phyloP scores from a whole-genome alignment of 352 stramenopile species.

The Phytophthora brassicae region DNA sequence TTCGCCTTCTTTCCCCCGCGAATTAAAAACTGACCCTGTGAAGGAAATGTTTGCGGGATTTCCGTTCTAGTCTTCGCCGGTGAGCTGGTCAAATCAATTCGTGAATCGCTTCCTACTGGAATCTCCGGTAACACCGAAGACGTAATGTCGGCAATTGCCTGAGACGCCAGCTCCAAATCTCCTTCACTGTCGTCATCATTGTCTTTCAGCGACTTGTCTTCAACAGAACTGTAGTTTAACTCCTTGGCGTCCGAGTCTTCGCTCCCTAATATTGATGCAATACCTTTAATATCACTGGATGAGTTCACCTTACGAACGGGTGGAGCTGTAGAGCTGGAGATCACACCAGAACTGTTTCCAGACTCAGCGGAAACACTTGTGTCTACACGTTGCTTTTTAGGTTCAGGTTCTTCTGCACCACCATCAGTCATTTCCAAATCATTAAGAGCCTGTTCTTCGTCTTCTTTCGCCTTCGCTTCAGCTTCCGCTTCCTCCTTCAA shows the following conservation, averaged over 20 bases:
- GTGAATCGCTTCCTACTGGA: constrained; percentile 15
- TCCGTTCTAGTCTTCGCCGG: constrained; percentile 12
- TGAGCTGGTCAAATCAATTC: constrained; percentile 23
- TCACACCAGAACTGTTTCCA: constrained; percentile 7
- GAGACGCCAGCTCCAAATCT: constrained; percentile 38
- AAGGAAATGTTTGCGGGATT: background rate
- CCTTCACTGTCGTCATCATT: constrained; percentile 38
- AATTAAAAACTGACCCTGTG: constrained; percentile 19
- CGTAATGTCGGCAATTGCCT: constrained; percentile 41
- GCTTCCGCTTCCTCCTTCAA: constrained; percentile 33
- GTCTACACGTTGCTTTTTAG: constrained; percentile 41
- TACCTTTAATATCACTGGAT: constrained; percentile 34
- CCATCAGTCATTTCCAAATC: constrained; percentile 9
- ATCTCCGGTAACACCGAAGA: constrained; percentile 37
- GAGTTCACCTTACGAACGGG: constrained; percentile 3
- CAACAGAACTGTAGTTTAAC: constrained; percentile 21
- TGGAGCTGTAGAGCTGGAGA: background rate
- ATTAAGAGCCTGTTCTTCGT: constrained; percentile 14
- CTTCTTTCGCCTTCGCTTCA: constrained; percentile 24
- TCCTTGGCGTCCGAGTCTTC: constrained; percentile 32
- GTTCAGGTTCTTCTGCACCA: constrained; percentile 31
- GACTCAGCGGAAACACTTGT: background rate
- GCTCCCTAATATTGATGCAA: constrained; percentile 39
- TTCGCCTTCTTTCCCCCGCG: constrained; percentile 8
- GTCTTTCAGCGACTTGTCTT: constrained; percentile 22